These are phyloP conservation scores for Trichophyton rubrum DNA, from an alignment of 2,329 filamentous ascomycete species.

Conservation along the genomic window DNA sequence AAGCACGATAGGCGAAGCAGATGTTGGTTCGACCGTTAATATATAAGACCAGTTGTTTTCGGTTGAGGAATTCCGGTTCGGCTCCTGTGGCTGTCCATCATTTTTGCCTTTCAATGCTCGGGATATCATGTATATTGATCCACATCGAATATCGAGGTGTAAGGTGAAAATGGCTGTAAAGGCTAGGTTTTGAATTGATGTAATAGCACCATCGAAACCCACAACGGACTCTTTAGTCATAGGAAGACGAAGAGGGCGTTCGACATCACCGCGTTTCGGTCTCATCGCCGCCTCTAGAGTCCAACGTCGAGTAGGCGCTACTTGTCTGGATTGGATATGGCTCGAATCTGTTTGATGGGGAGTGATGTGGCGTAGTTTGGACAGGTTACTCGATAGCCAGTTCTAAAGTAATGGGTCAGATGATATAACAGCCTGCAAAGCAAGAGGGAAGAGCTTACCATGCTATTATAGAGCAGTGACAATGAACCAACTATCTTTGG, in stretches of 20 bases:
- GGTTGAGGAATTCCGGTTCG: constrained; percentile 27
- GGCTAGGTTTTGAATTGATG: constrained; percentile 70
- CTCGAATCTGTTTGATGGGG: constrained; percentile 58
- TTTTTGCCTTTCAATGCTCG: constrained; percentile 48
- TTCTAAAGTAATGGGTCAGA: constrained; percentile 37
- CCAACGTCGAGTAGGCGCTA: constrained; percentile 60
- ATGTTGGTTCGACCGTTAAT: constrained; percentile 29
- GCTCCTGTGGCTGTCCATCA: constrained; percentile 21
- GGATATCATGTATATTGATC: constrained; percentile 67
- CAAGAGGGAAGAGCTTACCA: constrained; percentile 38
- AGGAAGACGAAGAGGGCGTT: constrained; percentile 64
- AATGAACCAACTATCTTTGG: constrained; percentile 73
- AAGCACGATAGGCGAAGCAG: constrained; percentile 55
- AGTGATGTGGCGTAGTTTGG: constrained; percentile 71
- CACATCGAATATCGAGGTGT: constrained; percentile 77
- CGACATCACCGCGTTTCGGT: constrained; percentile 41
- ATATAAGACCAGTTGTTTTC: constrained; percentile 53
- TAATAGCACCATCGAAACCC: constrained; percentile 75
- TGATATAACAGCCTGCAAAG: neutral
- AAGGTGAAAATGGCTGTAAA: constrained; percentile 69
- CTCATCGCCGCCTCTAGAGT: constrained; percentile 59
- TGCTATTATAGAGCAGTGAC: constrained; percentile 86
- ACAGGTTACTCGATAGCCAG: constrained; percentile 79
- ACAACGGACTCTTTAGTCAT: constrained; percentile 77
- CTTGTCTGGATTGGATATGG: constrained; percentile 30